Conservation (phyloP, 2,329 filamentous ascomycete genomes). For the Xylaria sp. region DNA sequence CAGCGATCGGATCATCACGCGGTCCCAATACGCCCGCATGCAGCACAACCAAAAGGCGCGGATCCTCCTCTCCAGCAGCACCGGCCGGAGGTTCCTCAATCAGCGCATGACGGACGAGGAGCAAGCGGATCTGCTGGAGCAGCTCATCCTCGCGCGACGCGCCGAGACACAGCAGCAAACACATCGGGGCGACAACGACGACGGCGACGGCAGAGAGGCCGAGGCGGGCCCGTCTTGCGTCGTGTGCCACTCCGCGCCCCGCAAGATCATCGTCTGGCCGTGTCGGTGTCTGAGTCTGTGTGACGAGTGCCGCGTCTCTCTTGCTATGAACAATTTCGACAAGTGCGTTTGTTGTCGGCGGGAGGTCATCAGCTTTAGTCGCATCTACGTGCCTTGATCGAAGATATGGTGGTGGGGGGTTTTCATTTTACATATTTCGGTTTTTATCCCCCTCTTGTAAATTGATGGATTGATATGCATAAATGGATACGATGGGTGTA, state of each 20-base stretch:
- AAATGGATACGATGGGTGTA: conserved; percentile 1
- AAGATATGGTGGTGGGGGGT: background rate
- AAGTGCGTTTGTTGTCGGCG: conserved; percentile 94
- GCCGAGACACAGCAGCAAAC: conserved; percentile 42
- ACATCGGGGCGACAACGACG: conserved; percentile 18
- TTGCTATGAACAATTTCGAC: conserved; percentile 97
- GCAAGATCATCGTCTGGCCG: conserved; percentile 94
- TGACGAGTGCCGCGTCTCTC: conserved; percentile 91
- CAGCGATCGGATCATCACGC: conserved; percentile 78
- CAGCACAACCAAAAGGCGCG: conserved; percentile 75
- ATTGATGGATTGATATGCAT: conserved; percentile 28
- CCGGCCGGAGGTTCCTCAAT: conserved; percentile 50
- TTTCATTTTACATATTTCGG: background rate
- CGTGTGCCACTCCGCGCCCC: conserved; percentile 86
- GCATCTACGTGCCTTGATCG: conserved; percentile 80
- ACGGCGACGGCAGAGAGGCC: conserved; percentile 24
- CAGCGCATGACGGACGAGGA: conserved; percentile 63
- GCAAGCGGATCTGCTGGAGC: conserved; percentile 69
- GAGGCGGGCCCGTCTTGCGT: conserved; percentile 86
- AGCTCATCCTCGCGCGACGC: conserved; percentile 66
- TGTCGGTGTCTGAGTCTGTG: conserved; percentile 94
- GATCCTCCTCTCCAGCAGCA: conserved; percentile 66
- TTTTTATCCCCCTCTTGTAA: background rate
- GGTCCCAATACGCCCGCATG: conserved; percentile 77
- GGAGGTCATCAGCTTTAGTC: conserved; percentile 87